Percentiles rank a stretch among this genome's conserved stretches.
These are phyloP conservation scores for Phaeosphaeriaceae sp. DNA, from an alignment of 2,329 filamentous ascomycete genomes.

Conservation along the genomic window DNA sequence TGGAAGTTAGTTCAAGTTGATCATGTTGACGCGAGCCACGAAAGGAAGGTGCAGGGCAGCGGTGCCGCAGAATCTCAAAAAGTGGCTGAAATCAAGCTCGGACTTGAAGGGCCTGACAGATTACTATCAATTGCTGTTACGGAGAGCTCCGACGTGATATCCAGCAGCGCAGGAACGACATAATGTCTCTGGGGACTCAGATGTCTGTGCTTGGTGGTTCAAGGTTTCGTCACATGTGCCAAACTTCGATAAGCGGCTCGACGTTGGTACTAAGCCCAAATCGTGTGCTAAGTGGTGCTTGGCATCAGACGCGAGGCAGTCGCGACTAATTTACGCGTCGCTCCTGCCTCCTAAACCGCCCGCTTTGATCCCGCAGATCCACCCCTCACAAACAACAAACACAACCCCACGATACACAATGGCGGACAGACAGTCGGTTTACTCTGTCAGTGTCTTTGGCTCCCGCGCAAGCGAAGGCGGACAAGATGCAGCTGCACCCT, in stretches of 20 bases:
- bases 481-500: slow-evolving; percentile 40
- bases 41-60: background rate
- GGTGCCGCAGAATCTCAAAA: background rate
- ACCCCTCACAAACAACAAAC: slow-evolving; percentile 21
- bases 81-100: background rate
- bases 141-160: background rate
- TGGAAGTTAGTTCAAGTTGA: background rate
- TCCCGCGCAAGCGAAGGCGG: slow-evolving; percentile 46
- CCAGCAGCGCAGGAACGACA: background rate
- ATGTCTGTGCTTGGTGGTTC: too few species aligned
- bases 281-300: slow-evolving; percentile 8
- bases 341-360: slow-evolving; percentile 19
- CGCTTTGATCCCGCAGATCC: slow-evolving; percentile 10
- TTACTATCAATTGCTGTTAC: background rate
- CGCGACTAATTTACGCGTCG: slow-evolving; percentile 28
- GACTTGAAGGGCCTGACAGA: background rate
- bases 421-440: slow-evolving; percentile 81
- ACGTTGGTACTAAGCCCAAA: slow-evolving; percentile 1
- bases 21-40: background rate
- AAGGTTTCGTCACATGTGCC: too few species aligned
- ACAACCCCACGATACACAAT: slow-evolving; percentile 25
- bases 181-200: too few species aligned
- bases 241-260: too few species aligned
- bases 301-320: slow-evolving; percentile 15
- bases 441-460: slow-evolving; percentile 80